Base-by-base conservation (phyloP, 1,284 basidiomycete genomes). In the Fomitiporia mediterranea region DNA sequence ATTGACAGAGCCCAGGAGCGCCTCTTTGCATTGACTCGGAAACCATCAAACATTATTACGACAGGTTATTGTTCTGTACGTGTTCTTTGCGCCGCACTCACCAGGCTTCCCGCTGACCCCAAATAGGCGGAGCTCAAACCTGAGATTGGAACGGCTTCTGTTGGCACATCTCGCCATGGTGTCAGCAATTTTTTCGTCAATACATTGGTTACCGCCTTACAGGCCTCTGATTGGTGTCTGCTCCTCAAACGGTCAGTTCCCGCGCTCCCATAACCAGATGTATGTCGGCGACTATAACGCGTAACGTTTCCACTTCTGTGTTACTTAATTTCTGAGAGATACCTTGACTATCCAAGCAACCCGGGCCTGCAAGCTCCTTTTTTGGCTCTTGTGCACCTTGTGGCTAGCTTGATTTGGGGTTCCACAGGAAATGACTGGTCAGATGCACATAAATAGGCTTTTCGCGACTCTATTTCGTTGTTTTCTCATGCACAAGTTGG, bases 161-260 rank as follows among this genome's bases (percentile, higher is more conserved):
- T 49, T 58, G 27, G 70, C 64, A 13, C 63, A 65, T 17, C 64
- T 11, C 63, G 70, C 4, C 61, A 68, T 13, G 72, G 73, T 15
- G 74, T 88, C 47, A 76, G 72, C 21, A 90, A 84, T 65, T 76
- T 74, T 52, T 84, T 81, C 61, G 73, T 87, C 23, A 94, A 94
- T 66, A 91, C 91, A 0, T 78, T 83, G 30, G 73, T 91, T 38
- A 86, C 84, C 4, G 78, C 78, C 0, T 71, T 94, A 7, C 76
- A 84, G 57, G 75, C 76, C 0, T 72, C 74, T 0, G 82, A 85
- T 59, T 94, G 91, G 91, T 76, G 81, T 50, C 66, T 64, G 1
- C 71, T 94, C 9, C 72, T 90, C 3, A 69, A 77, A 39, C 76
- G 82, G 89, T n/a, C n/a, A n/a, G n/a, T n/a, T n/a, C n/a, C n/a